Percentiles rank a stretch among this genome's conserved stretches.
Evolutionary conservation across 2,329 filamentous ascomycete species (phyloP).

Genomic region (Raffaelea albimanens): DNA sequence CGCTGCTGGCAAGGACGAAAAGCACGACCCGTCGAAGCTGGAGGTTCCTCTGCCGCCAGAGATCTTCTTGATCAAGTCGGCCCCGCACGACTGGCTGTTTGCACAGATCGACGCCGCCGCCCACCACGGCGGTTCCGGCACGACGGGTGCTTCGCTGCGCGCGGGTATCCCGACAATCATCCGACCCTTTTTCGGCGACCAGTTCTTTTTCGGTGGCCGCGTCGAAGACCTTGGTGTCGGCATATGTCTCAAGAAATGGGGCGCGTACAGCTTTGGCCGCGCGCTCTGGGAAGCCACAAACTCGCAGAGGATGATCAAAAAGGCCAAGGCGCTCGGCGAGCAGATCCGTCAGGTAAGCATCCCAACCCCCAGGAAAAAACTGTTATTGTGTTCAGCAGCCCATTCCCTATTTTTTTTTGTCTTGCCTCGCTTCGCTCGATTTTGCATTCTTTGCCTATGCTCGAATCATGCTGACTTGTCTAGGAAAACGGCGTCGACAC

Average conservation of each 20-base stretch:
- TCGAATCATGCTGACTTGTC: neutral
- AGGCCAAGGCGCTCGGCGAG: constrained; percentile 73
- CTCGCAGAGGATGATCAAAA: constrained; percentile 82
- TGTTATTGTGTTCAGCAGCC: constrained; percentile 10
- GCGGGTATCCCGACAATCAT: constrained; percentile 91
- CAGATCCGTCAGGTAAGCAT: constrained; percentile 77
- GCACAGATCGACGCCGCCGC: constrained; percentile 85
- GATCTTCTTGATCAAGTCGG: constrained; percentile 80
- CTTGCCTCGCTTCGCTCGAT: neutral
- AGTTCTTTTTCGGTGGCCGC: constrained; percentile 87
- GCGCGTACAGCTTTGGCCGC: constrained; percentile 72
- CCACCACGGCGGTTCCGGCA: constrained; percentile 91
- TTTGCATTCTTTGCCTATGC: neutral
- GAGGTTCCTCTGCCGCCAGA: constrained; percentile 66
- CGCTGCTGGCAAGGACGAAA: neutral
- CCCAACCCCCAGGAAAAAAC: too few species aligned
- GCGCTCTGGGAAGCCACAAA: constrained; percentile 89
- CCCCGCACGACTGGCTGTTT: constrained; percentile 96
- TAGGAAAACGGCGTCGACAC: constrained; percentile 85
- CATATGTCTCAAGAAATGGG: constrained; percentile 80
- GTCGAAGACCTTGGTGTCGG: constrained; percentile 93
- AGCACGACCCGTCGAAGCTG: constrained; percentile 28
- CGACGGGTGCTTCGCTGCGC: constrained; percentile 83
- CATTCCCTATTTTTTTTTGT: neutral
- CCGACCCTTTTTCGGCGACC: constrained; percentile 94